These are phyloP conservation scores for Phaeotremella fagi DNA, from an alignment of 768 basidiomycete species.

Conservation along the genomic window DNA sequence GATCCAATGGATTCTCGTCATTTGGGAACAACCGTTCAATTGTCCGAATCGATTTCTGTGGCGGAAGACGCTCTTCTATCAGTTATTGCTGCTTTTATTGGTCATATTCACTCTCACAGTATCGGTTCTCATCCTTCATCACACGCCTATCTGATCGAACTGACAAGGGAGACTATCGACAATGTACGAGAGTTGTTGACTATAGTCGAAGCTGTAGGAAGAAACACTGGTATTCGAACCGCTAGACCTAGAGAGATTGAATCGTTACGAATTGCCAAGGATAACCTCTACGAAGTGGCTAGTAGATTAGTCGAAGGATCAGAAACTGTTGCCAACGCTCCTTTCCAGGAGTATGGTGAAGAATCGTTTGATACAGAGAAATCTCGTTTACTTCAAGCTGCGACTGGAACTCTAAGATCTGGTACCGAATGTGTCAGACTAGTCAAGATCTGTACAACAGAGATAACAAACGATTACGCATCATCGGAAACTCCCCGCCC, in stretches of 20 bases:
- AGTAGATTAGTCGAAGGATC: conserved; percentile 83
- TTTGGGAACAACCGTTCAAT: conserved; percentile 11
- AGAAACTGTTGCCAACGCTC: conserved; percentile 62
- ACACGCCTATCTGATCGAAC: conserved; percentile 87
- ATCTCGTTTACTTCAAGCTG: conserved; percentile 68
- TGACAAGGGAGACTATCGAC: conserved; percentile 91
- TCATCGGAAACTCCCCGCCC: not conserved
- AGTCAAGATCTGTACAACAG: conserved; percentile 71
- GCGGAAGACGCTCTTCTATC: conserved; percentile 89
- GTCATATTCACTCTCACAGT: conserved; percentile 90
- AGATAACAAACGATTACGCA: conserved; percentile 52
- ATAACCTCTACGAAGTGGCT: conserved; percentile 76
- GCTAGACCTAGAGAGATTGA: conserved; percentile 56
- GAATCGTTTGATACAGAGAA: conserved; percentile 74
- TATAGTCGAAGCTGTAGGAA: conserved; percentile 76
- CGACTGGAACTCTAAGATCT: conserved; percentile 78
- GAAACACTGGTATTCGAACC: conserved; percentile 63
- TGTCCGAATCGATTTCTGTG: conserved; percentile 54
- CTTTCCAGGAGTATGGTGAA: conserved; percentile 51
- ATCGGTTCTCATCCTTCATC: conserved; percentile 84
- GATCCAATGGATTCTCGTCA: not conserved
- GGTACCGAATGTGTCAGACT: conserved; percentile 83
- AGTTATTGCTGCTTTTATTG: conserved; percentile 94
- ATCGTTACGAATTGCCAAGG: conserved; percentile 66
- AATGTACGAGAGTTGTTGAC: conserved; percentile 85